Conservation (phyloP, 129 eudicot species). For the Artemisia tridentata region DNA sequence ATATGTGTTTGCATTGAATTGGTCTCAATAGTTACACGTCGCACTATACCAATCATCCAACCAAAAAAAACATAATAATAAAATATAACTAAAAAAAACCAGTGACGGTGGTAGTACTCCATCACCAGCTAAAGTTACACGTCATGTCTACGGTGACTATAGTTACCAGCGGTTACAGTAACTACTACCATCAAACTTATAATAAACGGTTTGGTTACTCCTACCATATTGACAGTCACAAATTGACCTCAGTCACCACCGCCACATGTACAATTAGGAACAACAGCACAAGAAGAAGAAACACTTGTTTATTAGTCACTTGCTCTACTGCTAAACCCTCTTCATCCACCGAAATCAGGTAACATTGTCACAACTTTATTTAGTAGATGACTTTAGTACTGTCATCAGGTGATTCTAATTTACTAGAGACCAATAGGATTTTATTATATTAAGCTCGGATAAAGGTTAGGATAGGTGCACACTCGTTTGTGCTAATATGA, state of each 20-base stretch:
- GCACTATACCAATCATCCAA: slow-evolving; percentile 49
- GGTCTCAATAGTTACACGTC: slow-evolving; percentile 40
- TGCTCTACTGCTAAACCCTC: slow-evolving; percentile 76
- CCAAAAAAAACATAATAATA: neutral
- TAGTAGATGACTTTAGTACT: too few relatives aligned
- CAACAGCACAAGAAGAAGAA: slow-evolving; percentile 8
- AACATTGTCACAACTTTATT: neutral
- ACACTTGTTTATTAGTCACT: slow-evolving; percentile 26
- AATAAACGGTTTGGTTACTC: slow-evolving; percentile 38
- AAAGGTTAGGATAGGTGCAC: too few relatives aligned
- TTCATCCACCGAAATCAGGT: slow-evolving; percentile 75
- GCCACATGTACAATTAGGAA: slow-evolving; percentile 24
- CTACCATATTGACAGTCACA: slow-evolving; percentile 31
- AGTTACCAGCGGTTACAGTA: slow-evolving; percentile 24
- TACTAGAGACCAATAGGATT: too few relatives aligned
- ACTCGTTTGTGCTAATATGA: too few relatives aligned
- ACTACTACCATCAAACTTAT: slow-evolving; percentile 18
- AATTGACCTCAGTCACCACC: slow-evolving; percentile 23
- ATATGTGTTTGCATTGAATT: neutral
- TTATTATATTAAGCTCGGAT: too few relatives aligned
- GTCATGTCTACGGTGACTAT: slow-evolving; percentile 41
- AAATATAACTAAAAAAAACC: slow-evolving; percentile 11
- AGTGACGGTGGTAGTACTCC: slow-evolving; percentile 18
- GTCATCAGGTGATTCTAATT: too few relatives aligned
- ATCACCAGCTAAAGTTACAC: too few relatives aligned